These are phyloP conservation scores for Cladosporium halotolerans DNA, from an alignment of 2,329 filamentous ascomycete species.

Conservation along the genomic window DNA sequence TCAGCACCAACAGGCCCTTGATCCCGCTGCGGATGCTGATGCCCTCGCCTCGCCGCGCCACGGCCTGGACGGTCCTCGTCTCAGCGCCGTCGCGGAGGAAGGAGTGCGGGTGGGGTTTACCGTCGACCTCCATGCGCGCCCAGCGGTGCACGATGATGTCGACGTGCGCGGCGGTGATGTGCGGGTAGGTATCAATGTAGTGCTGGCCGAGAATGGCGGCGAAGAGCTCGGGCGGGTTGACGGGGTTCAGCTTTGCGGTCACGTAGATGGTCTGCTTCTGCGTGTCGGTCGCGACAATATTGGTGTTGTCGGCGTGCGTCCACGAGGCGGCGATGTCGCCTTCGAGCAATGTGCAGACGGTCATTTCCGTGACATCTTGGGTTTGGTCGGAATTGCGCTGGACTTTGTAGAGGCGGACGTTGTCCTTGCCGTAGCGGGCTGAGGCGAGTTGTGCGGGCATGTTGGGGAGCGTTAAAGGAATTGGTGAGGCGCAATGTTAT, in stretches of 20 bases:
- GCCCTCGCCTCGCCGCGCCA: slow-evolving; percentile 59
- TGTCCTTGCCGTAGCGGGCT: slow-evolving; percentile 89
- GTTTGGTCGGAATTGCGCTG: slow-evolving; percentile 70
- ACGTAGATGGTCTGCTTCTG: slow-evolving; percentile 94
- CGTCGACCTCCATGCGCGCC: slow-evolving; percentile 81
- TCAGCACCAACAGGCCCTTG: slow-evolving; percentile 77
- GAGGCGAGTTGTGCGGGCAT: slow-evolving; percentile 44
- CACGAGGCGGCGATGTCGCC: slow-evolving; percentile 87
- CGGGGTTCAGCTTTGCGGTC: slow-evolving; percentile 85
- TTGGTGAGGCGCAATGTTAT: no score
- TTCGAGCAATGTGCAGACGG: slow-evolving; percentile 84
- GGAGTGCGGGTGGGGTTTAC: slow-evolving; percentile 87
- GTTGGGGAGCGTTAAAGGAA: slow-evolving; percentile 14
- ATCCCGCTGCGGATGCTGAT: slow-evolving; percentile 74
- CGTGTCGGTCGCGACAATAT: slow-evolving; percentile 91
- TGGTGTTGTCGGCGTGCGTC: slow-evolving; percentile 87
- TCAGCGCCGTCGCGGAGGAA: slow-evolving; percentile 88
- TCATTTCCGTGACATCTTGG: slow-evolving; percentile 91
- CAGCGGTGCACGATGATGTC: slow-evolving; percentile 80
- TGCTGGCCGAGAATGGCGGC: slow-evolving; percentile 78
- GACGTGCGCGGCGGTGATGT: slow-evolving; percentile 81
- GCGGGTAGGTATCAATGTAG: slow-evolving; percentile 79
- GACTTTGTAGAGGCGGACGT: slow-evolving; percentile 96
- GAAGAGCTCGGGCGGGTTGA: slow-evolving; percentile 89
- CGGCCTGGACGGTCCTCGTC: slow-evolving; percentile 73